Base-by-base conservation (phyloP, 805 yeast genomes). In the Ogataea parapolymorpha region DNA sequence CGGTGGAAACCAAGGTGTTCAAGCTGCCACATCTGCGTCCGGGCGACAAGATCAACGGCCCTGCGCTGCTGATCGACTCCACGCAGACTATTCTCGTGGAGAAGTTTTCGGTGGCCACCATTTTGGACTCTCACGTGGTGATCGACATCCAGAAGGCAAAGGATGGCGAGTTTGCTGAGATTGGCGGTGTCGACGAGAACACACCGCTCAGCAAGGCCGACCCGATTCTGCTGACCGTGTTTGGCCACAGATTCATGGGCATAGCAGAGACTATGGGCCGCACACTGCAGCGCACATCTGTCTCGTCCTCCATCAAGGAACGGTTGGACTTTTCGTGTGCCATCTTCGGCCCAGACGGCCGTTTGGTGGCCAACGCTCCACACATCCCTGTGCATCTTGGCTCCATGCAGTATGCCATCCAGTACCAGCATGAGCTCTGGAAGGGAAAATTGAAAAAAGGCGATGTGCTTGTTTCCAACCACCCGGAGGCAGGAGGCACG, bases 231-330 rank as follows among this genome's bases (percentile, higher is more conserved):
- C 45, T 68, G 33, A 61, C 72, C 1, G 63, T 68, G 16, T 69
- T 69, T 46, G 65, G 66, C n/a, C 65, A 67, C 48, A 58, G 74
- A 49, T 68, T 68, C 55, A 68, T 67, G 72, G 62, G 72, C 10
- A 68, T 71, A 51, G 75, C 75, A 10, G 72, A 68, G 39, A 61
- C 62, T 20, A 69, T 69, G 73, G 65, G 70, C 22, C 59, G 66
- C 40, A 66, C 72, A 1, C 50, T 69, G 26, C 72, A 67, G 46
- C 62, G 63, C 53, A 69, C 63, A 15, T 55, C 70, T 6, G 65
- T 68, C 10, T 60, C 67, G 37, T 63, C 72, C 6, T 64, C 66
- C 27, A 68, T 69, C 50, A 69, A 69, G 43, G 73, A 69, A 51
- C 56, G 73, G 44, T 48, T 66, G 56, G 73, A 68, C 49, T 68